A percentile compares a stretch with the other conserved stretches of the same genome.
phyloP scores from a whole-genome alignment of 371 early-diverging fungal genomes.

The Mucor indicus region DNA sequence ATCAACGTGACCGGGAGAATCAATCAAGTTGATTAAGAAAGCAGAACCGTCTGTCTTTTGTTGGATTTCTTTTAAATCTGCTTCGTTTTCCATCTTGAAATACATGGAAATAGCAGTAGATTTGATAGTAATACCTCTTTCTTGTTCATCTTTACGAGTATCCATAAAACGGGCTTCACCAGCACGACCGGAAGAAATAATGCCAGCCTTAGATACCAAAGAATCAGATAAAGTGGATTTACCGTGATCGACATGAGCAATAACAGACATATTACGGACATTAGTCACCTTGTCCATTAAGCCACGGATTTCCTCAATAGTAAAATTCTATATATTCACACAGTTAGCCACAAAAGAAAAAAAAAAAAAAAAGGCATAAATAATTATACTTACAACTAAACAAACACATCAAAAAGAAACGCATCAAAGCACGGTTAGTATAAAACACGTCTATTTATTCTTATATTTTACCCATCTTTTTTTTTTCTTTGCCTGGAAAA shows the following conservation, averaged over 20 bases:
- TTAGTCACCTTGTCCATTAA: slow-evolving; percentile 71
- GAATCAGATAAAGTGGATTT: slow-evolving; percentile 98
- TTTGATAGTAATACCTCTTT: slow-evolving; percentile 99
- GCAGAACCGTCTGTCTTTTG: slow-evolving; percentile 80
- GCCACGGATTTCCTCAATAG: slow-evolving; percentile 41
- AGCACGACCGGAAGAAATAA: slow-evolving; percentile 95
- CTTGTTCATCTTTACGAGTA: slow-evolving; percentile 98
- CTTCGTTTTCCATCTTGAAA: slow-evolving; percentile 86
- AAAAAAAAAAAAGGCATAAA: too few species aligned
- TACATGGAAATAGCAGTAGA: slow-evolving; percentile 99
- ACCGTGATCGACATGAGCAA: slow-evolving; percentile 99
- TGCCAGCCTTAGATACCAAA: slow-evolving; percentile 98
- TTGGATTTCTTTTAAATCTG: slow-evolving; percentile 86
- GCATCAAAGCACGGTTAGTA: too few species aligned
- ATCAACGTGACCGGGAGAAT: slow-evolving; percentile 99
- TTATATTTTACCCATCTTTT: too few species aligned
- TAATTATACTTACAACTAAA: too few species aligned
- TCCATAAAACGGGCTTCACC: slow-evolving; percentile 99
- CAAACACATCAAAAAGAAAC: too few species aligned
- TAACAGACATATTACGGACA: slow-evolving; percentile 99
- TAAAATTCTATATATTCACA: slow-evolving; percentile 25
- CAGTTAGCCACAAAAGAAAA: too few species aligned
- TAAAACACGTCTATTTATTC: too few species aligned
- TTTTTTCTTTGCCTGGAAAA: too few species aligned
- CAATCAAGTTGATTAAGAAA: slow-evolving; percentile 99